Conservation (phyloP, 306 rosid genomes). For the Fragaria iinumae region DNA sequence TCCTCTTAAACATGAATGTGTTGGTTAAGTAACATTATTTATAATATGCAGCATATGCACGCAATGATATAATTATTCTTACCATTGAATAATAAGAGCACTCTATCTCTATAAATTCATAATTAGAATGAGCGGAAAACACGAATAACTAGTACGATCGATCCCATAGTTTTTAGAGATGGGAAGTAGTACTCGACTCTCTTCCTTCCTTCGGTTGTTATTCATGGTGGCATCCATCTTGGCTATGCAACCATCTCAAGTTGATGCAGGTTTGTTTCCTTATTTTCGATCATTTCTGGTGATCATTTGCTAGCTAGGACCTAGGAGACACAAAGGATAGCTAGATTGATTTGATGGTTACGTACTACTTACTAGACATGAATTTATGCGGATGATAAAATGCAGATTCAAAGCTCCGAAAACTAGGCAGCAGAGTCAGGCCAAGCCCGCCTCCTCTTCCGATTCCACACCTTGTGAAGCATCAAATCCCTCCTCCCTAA, state of each 20-base stretch:
- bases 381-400: background rate
- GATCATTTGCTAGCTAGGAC: too few relatives aligned
- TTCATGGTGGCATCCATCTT: background rate
- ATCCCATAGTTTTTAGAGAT: background rate
- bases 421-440: background rate
- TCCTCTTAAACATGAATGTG: too few relatives aligned
- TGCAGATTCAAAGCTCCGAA: background rate
- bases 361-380: background rate
- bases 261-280: background rate
- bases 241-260: slow-evolving; percentile 3
- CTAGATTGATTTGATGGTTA: background rate
- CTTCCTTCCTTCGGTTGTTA: background rate
- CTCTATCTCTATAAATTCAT: background rate
- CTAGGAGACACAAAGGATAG: background rate
- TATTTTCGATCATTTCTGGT: background rate
- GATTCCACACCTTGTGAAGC: background rate
- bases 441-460: background rate
- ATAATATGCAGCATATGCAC: too few relatives aligned
- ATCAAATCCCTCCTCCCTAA: slow-evolving; percentile 1
- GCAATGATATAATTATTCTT: too few relatives aligned
- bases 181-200: background rate
- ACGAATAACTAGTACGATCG: background rate
- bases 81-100: background rate
- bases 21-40: too few relatives aligned
- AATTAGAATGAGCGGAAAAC: background rate